phyloP scores from a whole-genome alignment of 2,329 filamentous ascomycete genomes.

The Amylocarpus encephaloides region DNA sequence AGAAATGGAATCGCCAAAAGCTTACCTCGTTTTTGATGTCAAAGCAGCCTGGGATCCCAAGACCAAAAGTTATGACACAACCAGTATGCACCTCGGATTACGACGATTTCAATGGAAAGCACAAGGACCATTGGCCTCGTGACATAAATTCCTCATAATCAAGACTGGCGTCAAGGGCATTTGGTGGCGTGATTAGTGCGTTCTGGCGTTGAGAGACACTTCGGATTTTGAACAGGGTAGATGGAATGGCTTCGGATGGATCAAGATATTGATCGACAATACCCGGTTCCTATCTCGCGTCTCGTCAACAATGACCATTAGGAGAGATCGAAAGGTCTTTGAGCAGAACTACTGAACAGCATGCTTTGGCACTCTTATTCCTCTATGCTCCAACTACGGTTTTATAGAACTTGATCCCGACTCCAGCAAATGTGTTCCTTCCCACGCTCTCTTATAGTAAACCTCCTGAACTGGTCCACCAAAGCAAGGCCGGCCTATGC shows the following conservation, averaged over 20 bases:
- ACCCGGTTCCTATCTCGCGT: too few relatives aligned
- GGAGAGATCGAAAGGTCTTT: too few relatives aligned
- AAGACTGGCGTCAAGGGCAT: conserved; percentile 4
- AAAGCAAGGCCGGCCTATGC: too few relatives aligned
- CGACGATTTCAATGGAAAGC: conserved; percentile 41
- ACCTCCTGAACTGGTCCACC: too few relatives aligned
- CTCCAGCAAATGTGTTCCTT: too few relatives aligned
- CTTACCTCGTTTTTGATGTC: conserved; percentile 45
- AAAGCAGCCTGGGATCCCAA: conserved; percentile 51
- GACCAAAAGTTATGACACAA: conserved; percentile 34
- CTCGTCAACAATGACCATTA: too few relatives aligned
- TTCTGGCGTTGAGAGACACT: conserved; percentile 1
- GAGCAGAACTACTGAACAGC: too few relatives aligned
- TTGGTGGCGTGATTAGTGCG: conserved; percentile 7
- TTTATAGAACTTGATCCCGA: too few relatives aligned
- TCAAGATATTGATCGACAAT: too few relatives aligned
- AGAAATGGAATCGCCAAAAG: conserved; percentile 42
- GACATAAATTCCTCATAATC: not conserved
- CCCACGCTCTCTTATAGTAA: too few relatives aligned
- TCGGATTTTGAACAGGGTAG: not conserved
- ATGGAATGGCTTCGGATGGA: not conserved
- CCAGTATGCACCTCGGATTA: conserved; percentile 35
- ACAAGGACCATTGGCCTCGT: conserved; percentile 24
- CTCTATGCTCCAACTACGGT: too few relatives aligned
- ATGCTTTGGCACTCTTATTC: too few relatives aligned